A percentile compares a stretch with the other conserved stretches of the same genome.
Evolutionary conservation across 345 rosid genomes (phyloP).

Genomic region (Pistacia vera): DNA sequence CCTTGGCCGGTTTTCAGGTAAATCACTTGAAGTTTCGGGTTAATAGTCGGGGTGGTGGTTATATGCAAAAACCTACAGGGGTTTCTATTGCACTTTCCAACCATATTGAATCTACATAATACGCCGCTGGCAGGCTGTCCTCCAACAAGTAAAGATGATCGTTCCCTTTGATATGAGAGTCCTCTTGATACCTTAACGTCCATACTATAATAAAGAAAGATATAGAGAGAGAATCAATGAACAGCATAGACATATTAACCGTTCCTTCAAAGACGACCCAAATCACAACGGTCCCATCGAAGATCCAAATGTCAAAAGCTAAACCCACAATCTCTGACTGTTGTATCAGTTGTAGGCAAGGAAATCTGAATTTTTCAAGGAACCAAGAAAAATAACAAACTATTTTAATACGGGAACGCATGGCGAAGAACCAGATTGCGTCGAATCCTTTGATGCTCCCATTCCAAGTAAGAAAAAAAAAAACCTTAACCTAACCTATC

Average conservation of each 20-base stretch:
- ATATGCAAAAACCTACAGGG: slow-evolving; percentile 37
- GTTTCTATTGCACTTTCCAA: slow-evolving; percentile 37
- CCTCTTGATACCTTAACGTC: slow-evolving; percentile 4
- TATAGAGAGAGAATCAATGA: slow-evolving; percentile 4
- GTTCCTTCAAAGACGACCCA: slow-evolving; percentile 1
- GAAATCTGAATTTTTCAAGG: background rate
- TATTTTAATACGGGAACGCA: background rate
- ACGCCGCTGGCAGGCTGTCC: background rate
- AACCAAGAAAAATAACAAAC: background rate
- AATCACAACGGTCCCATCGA: background rate
- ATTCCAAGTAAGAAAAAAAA: background rate
- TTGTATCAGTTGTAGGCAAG: too few species aligned
- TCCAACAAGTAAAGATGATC: background rate
- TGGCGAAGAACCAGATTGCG: background rate
- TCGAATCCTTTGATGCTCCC: background rate
- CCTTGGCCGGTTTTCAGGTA: background rate
- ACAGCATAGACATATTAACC: background rate
- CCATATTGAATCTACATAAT: slow-evolving; percentile 21
- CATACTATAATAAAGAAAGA: slow-evolving; percentile 10
- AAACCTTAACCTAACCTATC: background rate
- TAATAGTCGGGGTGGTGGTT: background rate
- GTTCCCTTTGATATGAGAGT: background rate
- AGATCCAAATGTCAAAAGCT: background rate
- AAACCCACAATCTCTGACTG: background rate
- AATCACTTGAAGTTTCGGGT: background rate